Evolutionary conservation across 2,329 filamentous ascomycete genomes (phyloP).

Genomic region (Aspergillus versicolor): DNA sequence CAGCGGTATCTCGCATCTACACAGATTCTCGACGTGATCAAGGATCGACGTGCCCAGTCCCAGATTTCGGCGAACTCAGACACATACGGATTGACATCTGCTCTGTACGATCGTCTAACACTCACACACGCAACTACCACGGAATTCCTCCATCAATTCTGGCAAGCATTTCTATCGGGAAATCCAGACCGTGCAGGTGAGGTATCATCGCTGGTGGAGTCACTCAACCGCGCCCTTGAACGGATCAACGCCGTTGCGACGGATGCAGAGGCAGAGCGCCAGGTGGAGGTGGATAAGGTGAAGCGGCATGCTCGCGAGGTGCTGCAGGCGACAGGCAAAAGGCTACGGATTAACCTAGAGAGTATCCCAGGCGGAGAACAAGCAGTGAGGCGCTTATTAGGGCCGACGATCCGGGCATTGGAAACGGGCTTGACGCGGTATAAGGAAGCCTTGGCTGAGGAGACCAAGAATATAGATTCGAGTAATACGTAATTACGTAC

Average conservation of each 20-base stretch:
- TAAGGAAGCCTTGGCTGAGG: constrained; percentile 64
- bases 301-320: constrained; percentile 71
- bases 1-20: constrained; percentile 57
- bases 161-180: constrained; percentile 86
- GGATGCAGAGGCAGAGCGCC: constrained; percentile 73
- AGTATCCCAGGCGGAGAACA: constrained; percentile 72
- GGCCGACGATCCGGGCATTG: constrained; percentile 70
- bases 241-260: constrained; percentile 78
- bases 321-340: constrained; percentile 71
- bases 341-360: constrained; percentile 64
- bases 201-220: constrained; percentile 77
- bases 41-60: constrained; percentile 54
- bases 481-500: constrained; percentile 8
- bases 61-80: constrained; percentile 36
- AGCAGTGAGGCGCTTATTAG: constrained; percentile 73
- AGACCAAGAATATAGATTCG: constrained; percentile 44
- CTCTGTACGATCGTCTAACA: constrained; percentile 61
- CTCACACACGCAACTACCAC: constrained; percentile 88
- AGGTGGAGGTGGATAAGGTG: constrained; percentile 63
- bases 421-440: constrained; percentile 71
- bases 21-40: constrained; percentile 59
- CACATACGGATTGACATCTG: constrained; percentile 48
- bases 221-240: constrained; percentile 71
- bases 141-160: constrained; percentile 98
- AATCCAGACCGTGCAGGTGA: constrained; percentile 78